A percentile compares a stretch with the other conserved stretches of the same genome.
phyloP scores from a whole-genome alignment of 495 filamentous ascomycete genomes.

The Coniosporium apollinis region DNA sequence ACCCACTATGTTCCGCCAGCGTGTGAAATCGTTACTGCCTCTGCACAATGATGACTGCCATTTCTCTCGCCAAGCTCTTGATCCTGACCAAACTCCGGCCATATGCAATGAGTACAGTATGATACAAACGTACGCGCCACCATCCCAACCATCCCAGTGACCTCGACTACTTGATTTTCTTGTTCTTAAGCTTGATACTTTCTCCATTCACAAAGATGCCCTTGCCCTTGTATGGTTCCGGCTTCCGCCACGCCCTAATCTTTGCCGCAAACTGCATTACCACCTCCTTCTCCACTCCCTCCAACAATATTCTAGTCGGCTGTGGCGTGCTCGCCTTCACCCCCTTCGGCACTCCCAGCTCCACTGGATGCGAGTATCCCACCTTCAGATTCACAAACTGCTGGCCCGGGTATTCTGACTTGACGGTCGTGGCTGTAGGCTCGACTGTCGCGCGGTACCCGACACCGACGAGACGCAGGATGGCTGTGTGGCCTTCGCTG shows the following conservation, averaged over 20 bases:
- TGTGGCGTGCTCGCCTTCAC: constrained; percentile 79
- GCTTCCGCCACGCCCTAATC: constrained; percentile 73
- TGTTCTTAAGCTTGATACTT: constrained; percentile 90
- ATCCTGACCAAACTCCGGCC: too few species aligned
- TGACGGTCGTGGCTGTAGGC: constrained; percentile 46
- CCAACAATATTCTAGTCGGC: constrained; percentile 83
- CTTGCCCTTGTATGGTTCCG: constrained; percentile 98
- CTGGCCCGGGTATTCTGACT: constrained; percentile 58
- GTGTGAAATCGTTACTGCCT: too few species aligned
- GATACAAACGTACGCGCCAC: too few species aligned
- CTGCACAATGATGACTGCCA: too few species aligned
- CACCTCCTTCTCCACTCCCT: constrained; percentile 68
- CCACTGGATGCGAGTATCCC: constrained; percentile 88
- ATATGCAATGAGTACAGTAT: too few species aligned
- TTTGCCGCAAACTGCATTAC: constrained; percentile 82
- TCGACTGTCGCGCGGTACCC: constrained; percentile 87
- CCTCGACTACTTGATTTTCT: constrained; percentile 83
- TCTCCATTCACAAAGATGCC: constrained; percentile 95
- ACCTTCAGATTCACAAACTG: constrained; percentile 84
- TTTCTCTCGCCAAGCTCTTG: too few species aligned
- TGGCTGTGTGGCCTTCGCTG: constrained; percentile 86
- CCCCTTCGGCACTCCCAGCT: constrained; percentile 64
- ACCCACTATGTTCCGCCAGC: too few species aligned
- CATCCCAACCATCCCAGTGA: too few species aligned
- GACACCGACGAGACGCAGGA: constrained; percentile 87